Evolutionary conservation across 148 eudicot species (phyloP).

Genomic region (Fagopyrum esculentum): DNA sequence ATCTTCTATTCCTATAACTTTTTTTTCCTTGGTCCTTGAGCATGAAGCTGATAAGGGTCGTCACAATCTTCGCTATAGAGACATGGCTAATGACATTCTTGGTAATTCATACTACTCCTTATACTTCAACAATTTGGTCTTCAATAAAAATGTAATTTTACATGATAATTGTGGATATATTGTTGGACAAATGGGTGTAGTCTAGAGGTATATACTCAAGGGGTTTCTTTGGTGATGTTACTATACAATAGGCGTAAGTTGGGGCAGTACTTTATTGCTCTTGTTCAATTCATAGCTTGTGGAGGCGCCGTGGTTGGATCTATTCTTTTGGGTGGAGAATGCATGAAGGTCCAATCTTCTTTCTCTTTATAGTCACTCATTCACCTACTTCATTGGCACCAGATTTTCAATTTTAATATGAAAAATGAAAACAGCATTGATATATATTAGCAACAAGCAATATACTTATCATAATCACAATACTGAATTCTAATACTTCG

Average conservation of each 20-base stretch:
- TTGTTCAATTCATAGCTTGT: conserved; percentile 75
- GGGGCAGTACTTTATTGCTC: conserved; percentile 69
- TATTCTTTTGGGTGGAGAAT: conserved; percentile 67
- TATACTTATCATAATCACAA: background rate
- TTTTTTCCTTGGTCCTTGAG: conserved; percentile 69
- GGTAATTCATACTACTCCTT: conserved; percentile 29
- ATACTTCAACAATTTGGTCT: background rate
- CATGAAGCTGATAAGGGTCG: conserved; percentile 59
- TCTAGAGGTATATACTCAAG: background rate
- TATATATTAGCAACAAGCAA: no score
- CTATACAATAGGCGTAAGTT: conserved; percentile 35
- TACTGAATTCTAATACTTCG: background rate
- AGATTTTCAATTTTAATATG: background rate
- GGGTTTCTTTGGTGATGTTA: background rate
- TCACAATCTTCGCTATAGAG: conserved; percentile 80
- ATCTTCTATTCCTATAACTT: conserved; percentile 81
- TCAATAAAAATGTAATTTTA: background rate
- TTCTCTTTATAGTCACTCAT: background rate
- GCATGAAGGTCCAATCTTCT: conserved; percentile 46
- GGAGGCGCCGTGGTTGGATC: conserved; percentile 68
- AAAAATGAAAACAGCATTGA: background rate
- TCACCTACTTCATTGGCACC: no score
- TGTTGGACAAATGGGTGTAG: no score
- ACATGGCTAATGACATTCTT: conserved; percentile 78
- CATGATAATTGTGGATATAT: no score